A percentile compares a stretch with the other conserved stretches of the same genome.
phyloP scores from a whole-genome alignment of 2,329 filamentous ascomycete species.

The Xylaria arbuscula region DNA sequence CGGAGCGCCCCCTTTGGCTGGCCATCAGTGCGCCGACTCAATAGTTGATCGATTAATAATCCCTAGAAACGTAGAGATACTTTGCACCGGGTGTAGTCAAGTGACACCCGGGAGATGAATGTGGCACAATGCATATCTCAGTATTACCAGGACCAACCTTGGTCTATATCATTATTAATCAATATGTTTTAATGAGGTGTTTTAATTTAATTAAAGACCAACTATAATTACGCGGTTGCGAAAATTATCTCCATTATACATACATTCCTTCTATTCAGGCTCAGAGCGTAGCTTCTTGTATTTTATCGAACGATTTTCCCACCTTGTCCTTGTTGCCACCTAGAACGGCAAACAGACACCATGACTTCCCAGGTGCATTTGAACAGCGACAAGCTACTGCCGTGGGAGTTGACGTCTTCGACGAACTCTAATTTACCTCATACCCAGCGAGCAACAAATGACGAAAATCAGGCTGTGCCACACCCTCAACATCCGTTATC shows the following conservation, averaged over 20 bases:
- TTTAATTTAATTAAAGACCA: too few relatives aligned
- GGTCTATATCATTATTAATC: conserved; percentile 1
- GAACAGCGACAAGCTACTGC: neutral
- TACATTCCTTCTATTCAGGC: neutral
- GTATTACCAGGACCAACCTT: conserved; percentile 1
- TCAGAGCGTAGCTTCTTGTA: conserved; percentile 1
- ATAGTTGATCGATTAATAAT: conserved; percentile 6
- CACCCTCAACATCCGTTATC: neutral
- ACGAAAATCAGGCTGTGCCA: neutral
- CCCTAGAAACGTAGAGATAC: neutral
- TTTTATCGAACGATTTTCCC: neutral
- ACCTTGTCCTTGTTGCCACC: neutral
- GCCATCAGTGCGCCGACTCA: neutral
- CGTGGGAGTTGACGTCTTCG: conserved; percentile 1
- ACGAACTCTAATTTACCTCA: neutral
- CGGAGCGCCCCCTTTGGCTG: neutral
- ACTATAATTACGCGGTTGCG: too few relatives aligned
- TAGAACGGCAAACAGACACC: neutral
- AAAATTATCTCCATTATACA: neutral
- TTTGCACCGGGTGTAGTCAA: conserved; percentile 2
- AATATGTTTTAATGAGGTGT: too few relatives aligned
- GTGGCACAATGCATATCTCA: neutral
- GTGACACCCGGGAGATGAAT: neutral
- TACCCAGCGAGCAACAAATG: conserved; percentile 1
- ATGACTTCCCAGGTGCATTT: neutral